Evolutionary conservation across 2,329 filamentous ascomycete genomes (phyloP), one percentile per base, ranked within the genome.

Genomic region (Ambrosiella xylebori): DNA sequence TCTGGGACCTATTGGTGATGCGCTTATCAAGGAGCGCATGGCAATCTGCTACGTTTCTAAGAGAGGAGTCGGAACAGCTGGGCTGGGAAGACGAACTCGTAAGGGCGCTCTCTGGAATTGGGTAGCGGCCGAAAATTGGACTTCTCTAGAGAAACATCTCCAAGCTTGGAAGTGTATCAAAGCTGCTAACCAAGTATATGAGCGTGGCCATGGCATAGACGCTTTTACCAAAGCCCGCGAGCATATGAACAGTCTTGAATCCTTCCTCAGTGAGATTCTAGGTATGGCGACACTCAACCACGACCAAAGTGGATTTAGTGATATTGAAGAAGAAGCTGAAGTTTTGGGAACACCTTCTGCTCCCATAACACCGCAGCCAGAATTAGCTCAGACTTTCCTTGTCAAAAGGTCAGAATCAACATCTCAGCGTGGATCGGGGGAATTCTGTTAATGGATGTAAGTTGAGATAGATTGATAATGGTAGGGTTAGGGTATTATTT

Each of bases 41-140:
- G 86, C 88, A 0, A 81, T 85, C 1, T 95, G 88, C 71, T 96
- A 91, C 69, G 80, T 81, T 0, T 82, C 85, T 2, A 87, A 86
- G 63, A 76, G 76, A 35, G 84, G 86, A 2, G 71, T 81, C 2
- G 83, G 84, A 1, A 79, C 77, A 7, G 78, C 82, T 61, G 73
- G 73, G 41, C 86, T 83, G 75, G 89, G 90, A 13, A 76, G 78
- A 7, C 78, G 91, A 61, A 78, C 77, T 61, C 78, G 93, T 54
- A 98, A 96, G 73, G 86, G 90, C 1, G 93, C 87, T 0, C 79
- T 95, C 62, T 98, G 90, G 90, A 85, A 84, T 63, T 77, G 93
- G 19, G 76, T 95, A 44, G 85, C 87, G 1, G 84, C 89, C 0
- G 86, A 95, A 64, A 78, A 82, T 1, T 98, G 93, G 93, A 74